Evolutionary conservation across 345 rosid genomes (phyloP).

Genomic region (Carallia pectinifolia): DNA sequence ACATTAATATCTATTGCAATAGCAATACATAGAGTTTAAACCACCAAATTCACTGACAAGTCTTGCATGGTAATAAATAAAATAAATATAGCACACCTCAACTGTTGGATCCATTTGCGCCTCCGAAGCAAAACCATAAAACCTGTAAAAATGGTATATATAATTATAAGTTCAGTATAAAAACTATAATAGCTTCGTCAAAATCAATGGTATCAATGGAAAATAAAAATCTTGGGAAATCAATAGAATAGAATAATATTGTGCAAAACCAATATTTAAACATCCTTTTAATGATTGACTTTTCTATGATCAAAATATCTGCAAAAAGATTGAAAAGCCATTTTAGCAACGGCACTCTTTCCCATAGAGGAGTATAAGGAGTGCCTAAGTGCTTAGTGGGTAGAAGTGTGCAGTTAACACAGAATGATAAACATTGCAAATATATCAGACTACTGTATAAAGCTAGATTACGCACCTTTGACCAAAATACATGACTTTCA

Average conservation of each 20-base stretch:
- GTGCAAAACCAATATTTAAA: too few species aligned
- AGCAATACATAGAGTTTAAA: background rate
- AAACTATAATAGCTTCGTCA: background rate
- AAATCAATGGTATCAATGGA: background rate
- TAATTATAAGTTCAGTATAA: background rate
- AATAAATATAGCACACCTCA: slow-evolving; percentile 51
- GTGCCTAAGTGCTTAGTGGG: too few species aligned
- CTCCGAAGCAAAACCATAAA: slow-evolving; percentile 87
- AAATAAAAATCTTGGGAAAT: background rate
- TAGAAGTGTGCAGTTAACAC: too few species aligned
- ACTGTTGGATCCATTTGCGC: slow-evolving; percentile 90
- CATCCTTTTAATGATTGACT: too few species aligned
- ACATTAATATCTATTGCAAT: background rate
- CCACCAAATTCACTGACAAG: background rate
- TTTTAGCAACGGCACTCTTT: too few species aligned
- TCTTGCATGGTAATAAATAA: background rate
- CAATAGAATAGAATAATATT: too few species aligned
- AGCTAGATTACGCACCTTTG: slow-evolving; percentile 51
- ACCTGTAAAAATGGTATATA: slow-evolving; percentile 44
- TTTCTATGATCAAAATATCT: too few species aligned
- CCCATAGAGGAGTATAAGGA: too few species aligned
- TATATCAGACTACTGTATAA: background rate
- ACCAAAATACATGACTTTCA: slow-evolving; percentile 91
- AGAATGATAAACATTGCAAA: background rate
- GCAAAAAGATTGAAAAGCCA: too few species aligned